These are phyloP conservation scores for Starmerella sp. DNA, from an alignment of 805 yeast genomes.

Conservation along the genomic window DNA sequence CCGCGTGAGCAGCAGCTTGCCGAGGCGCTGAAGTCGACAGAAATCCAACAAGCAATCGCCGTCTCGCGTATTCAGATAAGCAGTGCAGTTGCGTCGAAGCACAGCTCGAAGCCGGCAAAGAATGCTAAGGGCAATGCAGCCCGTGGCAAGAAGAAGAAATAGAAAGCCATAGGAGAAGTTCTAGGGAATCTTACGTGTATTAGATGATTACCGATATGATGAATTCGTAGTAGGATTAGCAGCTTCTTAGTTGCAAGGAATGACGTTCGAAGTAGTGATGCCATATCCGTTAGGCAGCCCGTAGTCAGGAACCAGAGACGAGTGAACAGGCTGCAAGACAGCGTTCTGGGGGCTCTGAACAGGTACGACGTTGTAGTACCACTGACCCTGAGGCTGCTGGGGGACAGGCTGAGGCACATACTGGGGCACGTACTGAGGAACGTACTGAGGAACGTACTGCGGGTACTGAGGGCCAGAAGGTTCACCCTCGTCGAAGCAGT, in stretches of 20 bases:
- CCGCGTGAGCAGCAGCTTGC: slow-evolving; percentile 10
- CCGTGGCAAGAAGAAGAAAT: slow-evolving; percentile 13
- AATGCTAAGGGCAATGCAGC: slow-evolving; percentile 1
- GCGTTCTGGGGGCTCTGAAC: slow-evolving; percentile 9
- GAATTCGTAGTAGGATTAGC: neutral
- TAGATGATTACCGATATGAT: neutral
- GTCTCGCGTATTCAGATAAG: slow-evolving; percentile 12
- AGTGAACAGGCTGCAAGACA: slow-evolving; percentile 13
- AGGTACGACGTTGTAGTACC: slow-evolving; percentile 14
- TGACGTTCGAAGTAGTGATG: neutral
- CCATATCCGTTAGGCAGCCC: slow-evolving; percentile 17
- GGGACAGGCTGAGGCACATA: neutral
- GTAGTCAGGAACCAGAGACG: slow-evolving; percentile 16
- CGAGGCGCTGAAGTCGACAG: slow-evolving; percentile 12
- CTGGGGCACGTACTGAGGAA: slow-evolving; percentile 4
- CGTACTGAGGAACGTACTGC: neutral
- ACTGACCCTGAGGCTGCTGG: slow-evolving; percentile 14
- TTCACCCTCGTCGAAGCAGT: neutral
- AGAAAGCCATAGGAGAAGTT: neutral
- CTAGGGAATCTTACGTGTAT: neutral
- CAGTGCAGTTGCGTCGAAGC: neutral
- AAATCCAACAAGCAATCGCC: slow-evolving; percentile 17
- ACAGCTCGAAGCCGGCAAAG: neutral
- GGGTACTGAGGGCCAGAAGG: neutral
- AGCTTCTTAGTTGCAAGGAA: neutral